Percentiles rank a stretch among this genome's conserved stretches.
These are phyloP conservation scores for Epicoccum nigrum DNA, from an alignment of 2,329 filamentous ascomycete genomes.

Conservation along the genomic window DNA sequence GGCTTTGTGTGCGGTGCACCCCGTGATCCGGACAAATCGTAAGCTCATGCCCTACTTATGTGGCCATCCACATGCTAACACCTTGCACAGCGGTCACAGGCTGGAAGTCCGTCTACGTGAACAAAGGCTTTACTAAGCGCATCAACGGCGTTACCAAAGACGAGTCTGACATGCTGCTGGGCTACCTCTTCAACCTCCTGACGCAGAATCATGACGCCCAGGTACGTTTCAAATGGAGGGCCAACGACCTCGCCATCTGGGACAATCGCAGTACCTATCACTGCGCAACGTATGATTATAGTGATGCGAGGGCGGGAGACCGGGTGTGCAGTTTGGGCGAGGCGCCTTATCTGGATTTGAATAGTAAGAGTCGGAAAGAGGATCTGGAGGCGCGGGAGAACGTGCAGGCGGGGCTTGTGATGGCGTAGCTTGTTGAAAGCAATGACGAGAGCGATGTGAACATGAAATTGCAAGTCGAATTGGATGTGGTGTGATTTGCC, in stretches of 20 bases:
- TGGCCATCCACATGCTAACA: constrained; percentile 9
- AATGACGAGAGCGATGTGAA: too few relatives aligned
- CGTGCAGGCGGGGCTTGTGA: constrained; percentile 5
- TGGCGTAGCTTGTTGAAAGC: constrained; percentile 9
- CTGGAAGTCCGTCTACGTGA: constrained; percentile 59
- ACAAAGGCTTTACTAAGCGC: constrained; percentile 41
- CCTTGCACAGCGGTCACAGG: constrained; percentile 58
- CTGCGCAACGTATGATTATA: constrained; percentile 68
- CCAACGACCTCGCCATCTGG: constrained; percentile 62
- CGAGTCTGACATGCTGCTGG: constrained; percentile 53
- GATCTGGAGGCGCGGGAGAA: constrained; percentile 34
- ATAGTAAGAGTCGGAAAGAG: constrained; percentile 56
- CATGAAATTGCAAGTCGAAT: too few relatives aligned
- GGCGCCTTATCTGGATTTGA: constrained; percentile 62
- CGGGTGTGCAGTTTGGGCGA: constrained; percentile 61
- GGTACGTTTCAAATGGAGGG: constrained; percentile 56
- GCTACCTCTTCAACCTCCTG: constrained; percentile 53
- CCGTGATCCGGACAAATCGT: constrained; percentile 66
- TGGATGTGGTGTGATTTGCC: too few relatives aligned
- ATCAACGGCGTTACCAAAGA: constrained; percentile 56
- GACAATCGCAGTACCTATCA: constrained; percentile 68
- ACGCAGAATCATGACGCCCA: constrained; percentile 60
- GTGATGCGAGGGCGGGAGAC: constrained; percentile 57
- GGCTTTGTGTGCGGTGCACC: constrained; percentile 59
- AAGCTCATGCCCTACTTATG: not conserved